A percentile compares a stretch with the other conserved stretches of the same genome.
phyloP scores from a whole-genome alignment of 2,329 filamentous ascomycete species.

The Cercospora zeae-maydis region DNA sequence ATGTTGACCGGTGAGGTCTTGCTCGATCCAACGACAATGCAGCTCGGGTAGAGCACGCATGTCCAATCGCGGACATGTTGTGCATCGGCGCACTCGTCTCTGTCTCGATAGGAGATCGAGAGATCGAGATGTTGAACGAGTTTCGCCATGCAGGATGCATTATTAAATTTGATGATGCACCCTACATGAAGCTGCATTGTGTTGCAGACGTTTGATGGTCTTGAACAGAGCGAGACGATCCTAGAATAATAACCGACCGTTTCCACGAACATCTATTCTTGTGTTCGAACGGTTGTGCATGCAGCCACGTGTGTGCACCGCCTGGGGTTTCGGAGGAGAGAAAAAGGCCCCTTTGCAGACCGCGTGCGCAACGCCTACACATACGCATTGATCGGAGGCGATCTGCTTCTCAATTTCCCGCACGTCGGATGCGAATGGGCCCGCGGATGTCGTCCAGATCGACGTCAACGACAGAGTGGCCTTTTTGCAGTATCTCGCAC shows the following conservation, averaged over 20 bases:
- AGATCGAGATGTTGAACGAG: neutral
- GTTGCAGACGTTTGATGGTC: neutral
- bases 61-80: neutral
- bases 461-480: slow-evolving; percentile 38
- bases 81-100: neutral
- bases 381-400: neutral
- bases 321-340: slow-evolving; percentile 3
- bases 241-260: neutral
- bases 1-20: slow-evolving; percentile 2
- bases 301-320: neutral
- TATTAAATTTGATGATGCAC: no score
- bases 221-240: neutral
- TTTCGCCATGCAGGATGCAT: neutral
- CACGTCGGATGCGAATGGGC: slow-evolving; percentile 45
- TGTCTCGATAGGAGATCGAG: neutral
- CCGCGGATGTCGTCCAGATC: slow-evolving; percentile 42
- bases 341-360: slow-evolving; percentile 7
- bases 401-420: slow-evolving; percentile 5
- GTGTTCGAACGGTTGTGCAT: neutral
- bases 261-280: neutral
- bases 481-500: slow-evolving; percentile 50
- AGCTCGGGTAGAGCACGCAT: slow-evolving; percentile 3
- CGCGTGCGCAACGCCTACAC: neutral
- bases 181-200: no score
- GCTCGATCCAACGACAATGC: slow-evolving; percentile 19